These are phyloP conservation scores for Peronospora destructor DNA, from an alignment of 352 stramenopile species.

Conservation along the genomic window DNA sequence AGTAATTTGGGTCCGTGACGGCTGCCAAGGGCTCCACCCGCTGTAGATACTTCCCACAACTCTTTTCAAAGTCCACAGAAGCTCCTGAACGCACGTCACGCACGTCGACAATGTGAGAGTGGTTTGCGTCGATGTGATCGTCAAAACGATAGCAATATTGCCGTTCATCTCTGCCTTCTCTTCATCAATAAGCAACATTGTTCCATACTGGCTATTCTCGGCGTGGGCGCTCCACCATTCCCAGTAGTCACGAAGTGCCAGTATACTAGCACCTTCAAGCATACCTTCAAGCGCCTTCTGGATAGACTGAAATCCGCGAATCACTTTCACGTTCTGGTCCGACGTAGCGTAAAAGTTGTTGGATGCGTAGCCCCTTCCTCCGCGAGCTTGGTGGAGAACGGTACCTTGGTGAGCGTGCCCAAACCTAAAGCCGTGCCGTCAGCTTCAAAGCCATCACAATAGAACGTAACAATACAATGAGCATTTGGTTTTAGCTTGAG, in stretches of 20 bases:
- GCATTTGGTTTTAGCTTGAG: slow-evolving; percentile 33
- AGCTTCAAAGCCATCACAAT: slow-evolving; percentile 50
- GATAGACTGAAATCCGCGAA: slow-evolving; percentile 54
- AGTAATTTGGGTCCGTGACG: slow-evolving; percentile 74
- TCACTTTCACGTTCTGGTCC: slow-evolving; percentile 31
- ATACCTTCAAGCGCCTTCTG: slow-evolving; percentile 32
- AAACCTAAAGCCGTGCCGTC: slow-evolving; percentile 54
- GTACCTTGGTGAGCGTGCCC: slow-evolving; percentile 54
- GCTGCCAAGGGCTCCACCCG: slow-evolving; percentile 75
- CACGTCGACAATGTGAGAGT: slow-evolving; percentile 77
- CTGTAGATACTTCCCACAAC: slow-evolving; percentile 47
- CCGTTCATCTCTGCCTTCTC: slow-evolving; percentile 1
- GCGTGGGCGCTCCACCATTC: too few relatives aligned
- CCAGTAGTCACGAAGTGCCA: slow-evolving; percentile 59
- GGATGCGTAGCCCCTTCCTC: slow-evolving; percentile 28
- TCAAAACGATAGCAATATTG: slow-evolving; percentile 51
- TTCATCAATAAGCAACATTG: neutral
- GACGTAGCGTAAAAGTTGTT: slow-evolving; percentile 35
- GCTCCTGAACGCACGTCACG: slow-evolving; percentile 43
- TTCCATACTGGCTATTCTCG: too few relatives aligned
- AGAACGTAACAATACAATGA: slow-evolving; percentile 54
- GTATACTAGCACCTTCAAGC: slow-evolving; percentile 29
- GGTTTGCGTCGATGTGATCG: slow-evolving; percentile 68
- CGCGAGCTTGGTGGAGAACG: slow-evolving; percentile 37
- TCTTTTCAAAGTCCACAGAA: slow-evolving; percentile 49